Conservation (phyloP, 1,139 yeast species). For the Sugiyamaella grinbergsii region DNA sequence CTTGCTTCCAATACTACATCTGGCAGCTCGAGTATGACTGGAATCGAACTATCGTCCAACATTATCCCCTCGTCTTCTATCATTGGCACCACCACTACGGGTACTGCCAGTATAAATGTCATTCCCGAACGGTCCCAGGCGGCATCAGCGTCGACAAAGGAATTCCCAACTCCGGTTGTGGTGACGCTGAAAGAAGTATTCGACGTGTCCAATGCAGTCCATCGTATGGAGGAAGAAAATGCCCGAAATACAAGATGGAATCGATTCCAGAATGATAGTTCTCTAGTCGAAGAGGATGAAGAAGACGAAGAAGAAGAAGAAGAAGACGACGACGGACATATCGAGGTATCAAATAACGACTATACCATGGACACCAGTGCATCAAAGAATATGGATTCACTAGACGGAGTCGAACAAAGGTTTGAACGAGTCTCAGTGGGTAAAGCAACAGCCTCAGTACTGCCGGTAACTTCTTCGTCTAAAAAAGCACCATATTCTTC, state of each 20-base stretch:
- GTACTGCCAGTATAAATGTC: conserved; percentile 9
- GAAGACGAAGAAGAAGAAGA: conserved; percentile 34
- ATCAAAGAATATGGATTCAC: conserved; percentile 9
- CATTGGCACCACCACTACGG: conserved; percentile 4
- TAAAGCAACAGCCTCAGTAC: conserved; percentile 15
- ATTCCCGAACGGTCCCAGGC: conserved; percentile 18
- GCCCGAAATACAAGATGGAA: conserved; percentile 42
- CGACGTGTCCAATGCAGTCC: conserved; percentile 92
- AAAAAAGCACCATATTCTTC: conserved; percentile 23
- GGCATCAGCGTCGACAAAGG: conserved; percentile 31
- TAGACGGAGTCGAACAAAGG: conserved; percentile 31
- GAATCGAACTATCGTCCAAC: background rate
- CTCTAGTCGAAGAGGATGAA: conserved; percentile 38
- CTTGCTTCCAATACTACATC: conserved; percentile 8
- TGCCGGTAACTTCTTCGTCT: conserved; percentile 20
- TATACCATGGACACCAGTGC: conserved; percentile 15
- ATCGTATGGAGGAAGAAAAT: conserved; percentile 87
- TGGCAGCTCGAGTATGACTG: conserved; percentile 11
- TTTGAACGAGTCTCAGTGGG: conserved; percentile 33
- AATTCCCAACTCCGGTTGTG: conserved; percentile 79
- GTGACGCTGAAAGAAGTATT: conserved; percentile 92
- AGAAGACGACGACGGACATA: background rate
- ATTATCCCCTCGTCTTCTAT: background rate
- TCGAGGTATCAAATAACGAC: conserved; percentile 22
- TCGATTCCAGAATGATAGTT: conserved; percentile 18